These are phyloP conservation scores for Ramularia endophylla DNA, from an alignment of 2,329 filamentous ascomycete species.

Conservation along the genomic window DNA sequence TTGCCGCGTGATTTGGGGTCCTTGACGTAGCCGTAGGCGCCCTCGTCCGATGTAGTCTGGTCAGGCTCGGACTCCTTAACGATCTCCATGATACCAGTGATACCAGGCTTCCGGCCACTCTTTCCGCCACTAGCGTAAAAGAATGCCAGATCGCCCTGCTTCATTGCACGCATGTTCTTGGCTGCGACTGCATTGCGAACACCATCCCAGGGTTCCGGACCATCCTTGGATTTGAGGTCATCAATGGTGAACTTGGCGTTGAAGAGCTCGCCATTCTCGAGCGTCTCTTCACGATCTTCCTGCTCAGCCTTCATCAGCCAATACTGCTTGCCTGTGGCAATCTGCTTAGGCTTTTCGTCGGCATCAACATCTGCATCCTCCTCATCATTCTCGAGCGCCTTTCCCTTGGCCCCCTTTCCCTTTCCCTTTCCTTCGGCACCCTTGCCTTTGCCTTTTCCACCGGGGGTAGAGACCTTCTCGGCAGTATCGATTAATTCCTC, in stretches of 20 bases:
- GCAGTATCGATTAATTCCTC: constrained; percentile 23
- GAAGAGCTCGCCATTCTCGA: constrained; percentile 67
- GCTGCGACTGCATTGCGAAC: constrained; percentile 55
- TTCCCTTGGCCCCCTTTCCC: background rate
- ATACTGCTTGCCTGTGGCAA: constrained; percentile 27
- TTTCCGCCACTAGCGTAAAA: constrained; percentile 98
- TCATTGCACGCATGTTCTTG: constrained; percentile 90
- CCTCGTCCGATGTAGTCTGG: constrained; percentile 63
- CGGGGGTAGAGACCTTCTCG: constrained; percentile 9
- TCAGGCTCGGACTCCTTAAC: constrained; percentile 79
- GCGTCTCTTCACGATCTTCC: constrained; percentile 66
- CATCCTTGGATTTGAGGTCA: constrained; percentile 64
- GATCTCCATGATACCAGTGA: constrained; percentile 64
- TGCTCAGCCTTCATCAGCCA: constrained; percentile 60
- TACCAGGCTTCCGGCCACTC: constrained; percentile 57
- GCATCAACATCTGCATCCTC: constrained; percentile 5
- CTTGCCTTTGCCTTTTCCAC: constrained; percentile 16
- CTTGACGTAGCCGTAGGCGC: constrained; percentile 76
- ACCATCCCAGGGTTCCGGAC: constrained; percentile 67
- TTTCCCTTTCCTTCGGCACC: constrained; percentile 7
- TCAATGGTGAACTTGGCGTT: constrained; percentile 95
- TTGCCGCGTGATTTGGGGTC: constrained; percentile 66
- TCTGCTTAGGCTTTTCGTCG: background rate
- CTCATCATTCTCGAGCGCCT: constrained; percentile 3
- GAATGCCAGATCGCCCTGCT: constrained; percentile 83